Percentiles rank a stretch among this genome's conserved stretches.
phyloP scores from a whole-genome alignment of 768 basidiomycete species.

The Collybiopsis luxurians region DNA sequence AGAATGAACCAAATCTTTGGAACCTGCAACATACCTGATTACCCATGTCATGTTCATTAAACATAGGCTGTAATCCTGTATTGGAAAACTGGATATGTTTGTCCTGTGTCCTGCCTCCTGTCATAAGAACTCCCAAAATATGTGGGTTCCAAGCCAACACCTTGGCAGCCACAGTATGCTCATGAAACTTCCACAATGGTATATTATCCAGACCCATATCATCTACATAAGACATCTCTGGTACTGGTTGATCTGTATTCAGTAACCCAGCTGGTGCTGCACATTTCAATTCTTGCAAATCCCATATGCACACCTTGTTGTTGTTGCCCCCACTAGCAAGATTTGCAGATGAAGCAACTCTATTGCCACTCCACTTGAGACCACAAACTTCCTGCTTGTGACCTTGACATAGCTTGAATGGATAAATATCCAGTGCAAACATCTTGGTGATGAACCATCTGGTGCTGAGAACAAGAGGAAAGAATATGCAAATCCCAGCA shows the following conservation, averaged over 20 bases:
- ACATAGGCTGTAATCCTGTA: slow-evolving; percentile 77
- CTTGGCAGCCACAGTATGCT: slow-evolving; percentile 96
- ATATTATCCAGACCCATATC: slow-evolving; percentile 43
- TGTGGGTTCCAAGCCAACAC: slow-evolving; percentile 99
- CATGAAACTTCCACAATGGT: slow-evolving; percentile 93
- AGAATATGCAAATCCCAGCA: slow-evolving; percentile 92
- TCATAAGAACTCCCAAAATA: slow-evolving; percentile 83
- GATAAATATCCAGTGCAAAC: slow-evolving; percentile 68
- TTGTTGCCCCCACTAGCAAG: slow-evolving; percentile 97
- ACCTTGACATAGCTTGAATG: slow-evolving; percentile 69
- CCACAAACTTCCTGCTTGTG: slow-evolving; percentile 97
- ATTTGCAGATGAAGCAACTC: slow-evolving; percentile 40
- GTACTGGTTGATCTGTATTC: slow-evolving; percentile 21
- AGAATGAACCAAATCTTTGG: not conserved
- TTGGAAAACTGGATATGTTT: slow-evolving; percentile 99
- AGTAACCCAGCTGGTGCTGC: slow-evolving; percentile 27
- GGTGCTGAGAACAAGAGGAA: slow-evolving; percentile 89
- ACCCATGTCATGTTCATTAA: slow-evolving; percentile 90
- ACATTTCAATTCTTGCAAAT: slow-evolving; percentile 66
- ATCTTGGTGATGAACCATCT: slow-evolving; percentile 89
- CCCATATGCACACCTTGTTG: slow-evolving; percentile 99
- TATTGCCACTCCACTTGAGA: slow-evolving; percentile 78
- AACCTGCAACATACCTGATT: slow-evolving; percentile 70
- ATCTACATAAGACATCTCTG: slow-evolving; percentile 16
- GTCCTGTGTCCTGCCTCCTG: slow-evolving; percentile 98